Evolutionary conservation across 2,329 filamentous ascomycete species (phyloP).

Genomic region (Herpotrichia juniperi): DNA sequence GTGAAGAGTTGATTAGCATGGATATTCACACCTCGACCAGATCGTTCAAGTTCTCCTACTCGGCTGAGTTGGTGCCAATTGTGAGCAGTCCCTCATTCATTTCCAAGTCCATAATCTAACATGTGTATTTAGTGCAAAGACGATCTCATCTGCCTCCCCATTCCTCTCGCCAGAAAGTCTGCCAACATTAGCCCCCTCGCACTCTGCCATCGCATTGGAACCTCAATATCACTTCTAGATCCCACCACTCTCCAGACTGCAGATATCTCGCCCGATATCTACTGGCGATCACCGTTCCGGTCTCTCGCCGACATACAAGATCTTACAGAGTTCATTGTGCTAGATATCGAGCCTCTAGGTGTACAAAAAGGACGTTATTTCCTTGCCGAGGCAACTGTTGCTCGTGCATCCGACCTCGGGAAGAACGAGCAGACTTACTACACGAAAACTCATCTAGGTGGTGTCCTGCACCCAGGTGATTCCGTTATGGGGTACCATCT

Average conservation of each 20-base stretch:
- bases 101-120: conserved; percentile 7
- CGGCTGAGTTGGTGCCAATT: conserved; percentile 86
- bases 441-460: conserved; percentile 86
- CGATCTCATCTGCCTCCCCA: conserved; percentile 90
- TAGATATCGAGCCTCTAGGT: conserved; percentile 87
- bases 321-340: conserved; percentile 88
- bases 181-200: conserved; percentile 89
- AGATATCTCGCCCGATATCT: conserved; percentile 80
- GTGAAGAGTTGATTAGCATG: conserved; percentile 91
- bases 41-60: conserved; percentile 94
- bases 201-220: conserved; percentile 87
- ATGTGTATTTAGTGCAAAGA: conserved; percentile 72
- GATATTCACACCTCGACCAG: conserved; percentile 90
- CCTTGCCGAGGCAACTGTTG: conserved; percentile 86
- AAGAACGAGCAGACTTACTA: conserved; percentile 88
- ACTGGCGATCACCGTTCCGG: conserved; percentile 89
- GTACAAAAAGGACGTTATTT: conserved; percentile 79
- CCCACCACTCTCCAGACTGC: conserved; percentile 89
- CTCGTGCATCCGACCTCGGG: conserved; percentile 84
- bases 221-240: conserved; percentile 86
- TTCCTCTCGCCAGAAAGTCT: conserved; percentile 83
- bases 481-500: conserved; percentile 94
- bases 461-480: conserved; percentile 85
- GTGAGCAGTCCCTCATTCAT: conserved; percentile 10
- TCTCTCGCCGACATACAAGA: conserved; percentile 83